Percentiles rank a stretch among this genome's conserved stretches.
These are phyloP conservation scores for Periconia sp. DNA, from an alignment of 2,329 filamentous ascomycete species.

Conservation along the genomic window DNA sequence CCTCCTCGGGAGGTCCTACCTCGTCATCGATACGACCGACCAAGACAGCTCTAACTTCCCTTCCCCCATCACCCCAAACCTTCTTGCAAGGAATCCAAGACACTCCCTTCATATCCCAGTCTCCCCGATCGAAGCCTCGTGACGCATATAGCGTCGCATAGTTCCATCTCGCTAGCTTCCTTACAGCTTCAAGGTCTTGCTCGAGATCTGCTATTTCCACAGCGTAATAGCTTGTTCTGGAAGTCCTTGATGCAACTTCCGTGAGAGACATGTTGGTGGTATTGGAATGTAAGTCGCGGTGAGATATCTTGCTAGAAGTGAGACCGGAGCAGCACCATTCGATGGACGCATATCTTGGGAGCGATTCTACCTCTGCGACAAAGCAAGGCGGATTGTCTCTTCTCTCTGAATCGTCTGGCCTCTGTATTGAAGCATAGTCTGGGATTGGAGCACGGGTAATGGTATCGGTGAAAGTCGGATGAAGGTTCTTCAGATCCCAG, in stretches of 20 bases:
- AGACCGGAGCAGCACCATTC: slow-evolving; percentile 84
- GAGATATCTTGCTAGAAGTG: slow-evolving; percentile 3
- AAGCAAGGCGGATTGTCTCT: slow-evolving; percentile 68
- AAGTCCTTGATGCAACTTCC: not conserved
- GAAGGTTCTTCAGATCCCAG: slow-evolving; percentile 68
- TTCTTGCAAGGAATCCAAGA: slow-evolving; percentile 39
- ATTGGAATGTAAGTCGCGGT: not conserved
- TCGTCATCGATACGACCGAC: slow-evolving; percentile 23
- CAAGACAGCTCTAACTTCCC: slow-evolving; percentile 28
- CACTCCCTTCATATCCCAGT: slow-evolving; percentile 16
- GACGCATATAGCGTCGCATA: slow-evolving; percentile 31
- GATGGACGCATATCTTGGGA: slow-evolving; percentile 75
- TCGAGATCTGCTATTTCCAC: slow-evolving; percentile 15
- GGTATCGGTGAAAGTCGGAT: slow-evolving; percentile 22
- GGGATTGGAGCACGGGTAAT: slow-evolving; percentile 52
- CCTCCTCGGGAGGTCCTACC: not conserved
- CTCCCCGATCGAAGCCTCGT: slow-evolving; percentile 10
- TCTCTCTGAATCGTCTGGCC: not conserved
- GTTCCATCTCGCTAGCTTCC: slow-evolving; percentile 13
- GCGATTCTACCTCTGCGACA: slow-evolving; percentile 73
- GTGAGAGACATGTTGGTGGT: not conserved
- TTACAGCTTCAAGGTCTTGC: slow-evolving; percentile 7
- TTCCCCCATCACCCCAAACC: slow-evolving; percentile 36
- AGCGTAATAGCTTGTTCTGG: slow-evolving; percentile 15
- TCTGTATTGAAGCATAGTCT: slow-evolving; percentile 5